A percentile compares a stretch with the other conserved stretches of the same genome.
Evolutionary conservation across 257 asterid species (phyloP).

Genomic region (Petunia axillaris): DNA sequence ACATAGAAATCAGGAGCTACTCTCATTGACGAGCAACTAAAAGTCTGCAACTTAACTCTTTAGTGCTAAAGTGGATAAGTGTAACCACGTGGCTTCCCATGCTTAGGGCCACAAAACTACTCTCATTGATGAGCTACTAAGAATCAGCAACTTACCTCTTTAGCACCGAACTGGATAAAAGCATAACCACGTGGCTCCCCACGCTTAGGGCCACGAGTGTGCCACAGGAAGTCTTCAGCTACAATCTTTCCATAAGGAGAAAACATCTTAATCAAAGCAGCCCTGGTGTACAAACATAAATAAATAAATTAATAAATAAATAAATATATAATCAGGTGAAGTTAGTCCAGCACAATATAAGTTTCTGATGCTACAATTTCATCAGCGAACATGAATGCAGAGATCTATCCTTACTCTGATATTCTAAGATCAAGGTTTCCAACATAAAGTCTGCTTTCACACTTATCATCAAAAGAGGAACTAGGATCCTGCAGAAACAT

Average conservation of each 20-base stretch:
- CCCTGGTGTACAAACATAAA: slow-evolving; percentile 49
- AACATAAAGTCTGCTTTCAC: slow-evolving; percentile 72
- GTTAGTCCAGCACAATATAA: not conserved
- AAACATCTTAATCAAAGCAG: slow-evolving; percentile 84
- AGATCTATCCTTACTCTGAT: slow-evolving; percentile 59
- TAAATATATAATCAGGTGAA: not conserved
- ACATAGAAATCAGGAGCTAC: slow-evolving; percentile 49
- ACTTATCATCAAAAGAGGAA: slow-evolving; percentile 52
- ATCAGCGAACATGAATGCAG: not conserved
- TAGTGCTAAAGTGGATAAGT: slow-evolving; percentile 30
- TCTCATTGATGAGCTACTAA: not conserved
- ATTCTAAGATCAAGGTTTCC: slow-evolving; percentile 90
- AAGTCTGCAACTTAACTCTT: not conserved
- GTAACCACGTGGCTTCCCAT: slow-evolving; percentile 79
- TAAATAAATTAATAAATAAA: not conserved
- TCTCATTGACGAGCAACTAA: not conserved
- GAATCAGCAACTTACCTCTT: slow-evolving; percentile 63
- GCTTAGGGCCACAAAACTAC: slow-evolving; percentile 64
- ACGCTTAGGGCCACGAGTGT: slow-evolving; percentile 88
- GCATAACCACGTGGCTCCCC: slow-evolving; percentile 84
- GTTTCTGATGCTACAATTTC: not conserved
- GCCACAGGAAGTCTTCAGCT: slow-evolving; percentile 94
- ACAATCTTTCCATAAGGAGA: slow-evolving; percentile 74
- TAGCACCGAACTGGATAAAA: slow-evolving; percentile 78
- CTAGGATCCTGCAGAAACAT: slow-evolving; percentile 49